Evolutionary conservation across 2,329 filamentous ascomycete species (phyloP).

Genomic region (Sclerotinia sclerotiorum): DNA sequence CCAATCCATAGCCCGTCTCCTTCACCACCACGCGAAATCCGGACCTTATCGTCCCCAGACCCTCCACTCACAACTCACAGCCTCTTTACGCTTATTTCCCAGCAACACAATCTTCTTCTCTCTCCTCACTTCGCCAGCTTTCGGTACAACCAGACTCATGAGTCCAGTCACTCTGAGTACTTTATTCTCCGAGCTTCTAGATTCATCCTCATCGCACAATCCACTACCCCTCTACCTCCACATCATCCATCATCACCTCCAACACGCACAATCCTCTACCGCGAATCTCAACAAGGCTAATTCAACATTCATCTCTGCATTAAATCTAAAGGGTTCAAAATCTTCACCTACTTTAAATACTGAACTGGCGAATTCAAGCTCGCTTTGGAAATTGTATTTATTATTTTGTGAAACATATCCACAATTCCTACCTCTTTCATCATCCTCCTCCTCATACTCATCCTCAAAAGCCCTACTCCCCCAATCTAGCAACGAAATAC

Average conservation of each 20-base stretch:
- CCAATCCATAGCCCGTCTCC: conserved; percentile 64
- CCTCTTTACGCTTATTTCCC: conserved; percentile 65
- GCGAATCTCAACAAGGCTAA: conserved; percentile 2
- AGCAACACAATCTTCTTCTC: conserved; percentile 74
- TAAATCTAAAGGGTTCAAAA: conserved; percentile 43
- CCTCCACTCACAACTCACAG: conserved; percentile 60
- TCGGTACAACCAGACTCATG: conserved; percentile 6
- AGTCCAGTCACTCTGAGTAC: conserved; percentile 3
- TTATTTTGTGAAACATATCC: conserved; percentile 48
- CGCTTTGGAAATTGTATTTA: conserved; percentile 54
- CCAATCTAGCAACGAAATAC: neutral
- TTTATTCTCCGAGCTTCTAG: conserved; percentile 2
- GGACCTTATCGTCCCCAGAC: conserved; percentile 67
- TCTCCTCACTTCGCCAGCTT: conserved; percentile 53
- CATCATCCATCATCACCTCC: conserved; percentile 34
- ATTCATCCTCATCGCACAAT: conserved; percentile 34
- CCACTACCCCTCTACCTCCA: conserved; percentile 54
- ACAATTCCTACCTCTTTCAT: conserved; percentile 36
- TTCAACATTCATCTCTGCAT: neutral
- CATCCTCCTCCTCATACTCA: neutral
- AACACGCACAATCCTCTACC: conserved; percentile 33
- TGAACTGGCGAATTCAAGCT: conserved; percentile 42
- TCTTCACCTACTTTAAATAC: conserved; percentile 35
- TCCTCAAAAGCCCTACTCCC: neutral
- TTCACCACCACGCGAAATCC: conserved; percentile 61